Conservation (phyloP, 495 filamentous ascomycete genomes). For the Cairneyella variabilis region DNA sequence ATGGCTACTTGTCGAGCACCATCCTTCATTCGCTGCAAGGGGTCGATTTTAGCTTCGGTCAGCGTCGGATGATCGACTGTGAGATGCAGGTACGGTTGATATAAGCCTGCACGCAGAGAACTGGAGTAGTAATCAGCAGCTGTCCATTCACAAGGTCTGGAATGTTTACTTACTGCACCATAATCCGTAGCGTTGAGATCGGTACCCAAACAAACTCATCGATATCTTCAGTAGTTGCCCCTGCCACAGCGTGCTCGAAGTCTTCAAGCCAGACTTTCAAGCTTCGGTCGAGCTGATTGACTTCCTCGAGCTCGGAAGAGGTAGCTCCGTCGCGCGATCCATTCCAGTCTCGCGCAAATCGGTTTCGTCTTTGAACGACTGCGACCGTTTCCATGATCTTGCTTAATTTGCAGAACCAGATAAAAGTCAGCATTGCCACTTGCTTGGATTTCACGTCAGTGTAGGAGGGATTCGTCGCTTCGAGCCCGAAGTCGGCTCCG, state of each 20-base stretch:
- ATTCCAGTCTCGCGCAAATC: conserved; percentile 7
- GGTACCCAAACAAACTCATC: conserved; percentile 4
- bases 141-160: background rate
- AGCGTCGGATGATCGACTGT: background rate
- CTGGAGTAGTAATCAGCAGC: background rate
- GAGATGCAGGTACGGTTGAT: conserved; percentile 14
- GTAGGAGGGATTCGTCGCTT: background rate
- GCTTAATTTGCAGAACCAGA: conserved; percentile 16
- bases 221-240: background rate
- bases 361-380: conserved; percentile 1
- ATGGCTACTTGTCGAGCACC: conserved; percentile 3
- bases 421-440: conserved; percentile 4
- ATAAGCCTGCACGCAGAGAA: conserved; percentile 9
- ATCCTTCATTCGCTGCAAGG: conserved; percentile 14
- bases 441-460: conserved; percentile 6
- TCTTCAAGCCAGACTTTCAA: conserved; percentile 5
- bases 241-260: conserved; percentile 1
- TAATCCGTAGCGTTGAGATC: conserved; percentile 8
- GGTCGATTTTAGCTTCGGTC: background rate
- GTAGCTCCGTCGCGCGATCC: background rate
- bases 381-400: conserved; percentile 13
- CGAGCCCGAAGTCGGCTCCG: conserved; percentile 10
- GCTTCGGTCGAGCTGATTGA: background rate
- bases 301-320: background rate
- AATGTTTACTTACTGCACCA: conserved; percentile 7